Evolutionary conservation across 75 land plant species (phyloP).

Genomic region (Picea sitchensis): DNA sequence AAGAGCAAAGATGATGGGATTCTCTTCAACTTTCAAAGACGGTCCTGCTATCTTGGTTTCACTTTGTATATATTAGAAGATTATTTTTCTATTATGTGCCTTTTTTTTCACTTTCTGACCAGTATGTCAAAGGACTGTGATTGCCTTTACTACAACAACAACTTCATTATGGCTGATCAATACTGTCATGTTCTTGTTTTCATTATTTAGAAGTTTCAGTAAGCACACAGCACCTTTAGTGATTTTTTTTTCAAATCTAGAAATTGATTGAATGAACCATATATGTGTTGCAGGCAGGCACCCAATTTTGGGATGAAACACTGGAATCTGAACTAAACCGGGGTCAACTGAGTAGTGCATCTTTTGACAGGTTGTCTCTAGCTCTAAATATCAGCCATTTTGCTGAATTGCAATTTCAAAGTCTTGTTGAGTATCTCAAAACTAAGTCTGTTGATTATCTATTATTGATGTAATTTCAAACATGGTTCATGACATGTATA

Average conservation of each 20-base stretch:
- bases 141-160: too few species aligned
- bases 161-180: neutral
- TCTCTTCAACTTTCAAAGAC: neutral
- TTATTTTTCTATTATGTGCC: neutral
- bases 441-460: neutral
- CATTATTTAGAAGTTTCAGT: neutral
- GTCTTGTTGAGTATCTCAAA: too few species aligned
- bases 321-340: conserved; percentile 64
- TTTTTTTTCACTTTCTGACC: neutral
- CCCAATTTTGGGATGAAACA: conserved; percentile 96
- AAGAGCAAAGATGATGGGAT: neutral
- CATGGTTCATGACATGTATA: neutral
- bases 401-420: neutral
- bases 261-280: neutral
- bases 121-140: too few species aligned
- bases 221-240: neutral
- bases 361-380: conserved; percentile 70
- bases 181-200: neutral
- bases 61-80: neutral
- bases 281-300: conserved; percentile 69
- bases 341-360: conserved; percentile 58
- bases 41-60: neutral
- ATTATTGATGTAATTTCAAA: neutral
- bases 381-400: neutral
- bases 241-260: neutral